These are phyloP conservation scores for Brachypodium distachyon DNA, from an alignment of 202 grass and related monocot species.

Conservation along the genomic window DNA sequence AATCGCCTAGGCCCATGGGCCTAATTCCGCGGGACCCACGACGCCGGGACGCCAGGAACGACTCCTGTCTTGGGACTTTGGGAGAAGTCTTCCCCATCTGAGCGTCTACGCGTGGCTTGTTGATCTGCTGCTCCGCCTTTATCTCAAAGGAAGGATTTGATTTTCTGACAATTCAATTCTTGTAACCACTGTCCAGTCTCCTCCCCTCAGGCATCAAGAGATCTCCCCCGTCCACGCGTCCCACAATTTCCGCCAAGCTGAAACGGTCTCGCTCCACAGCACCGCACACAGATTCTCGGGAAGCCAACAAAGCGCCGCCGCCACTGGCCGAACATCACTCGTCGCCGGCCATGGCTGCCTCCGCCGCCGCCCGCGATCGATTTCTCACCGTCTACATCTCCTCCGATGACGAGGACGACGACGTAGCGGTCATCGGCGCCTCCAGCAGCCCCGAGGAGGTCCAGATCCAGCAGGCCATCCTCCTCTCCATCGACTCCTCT, in stretches of 20 bases:
- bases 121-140: no score
- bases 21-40: no score
- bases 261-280: not conserved
- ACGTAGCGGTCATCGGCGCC: not conserved
- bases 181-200: no score
- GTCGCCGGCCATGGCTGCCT: not conserved
- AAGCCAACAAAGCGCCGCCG: not conserved
- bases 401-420: not conserved
- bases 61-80: no score
- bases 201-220: not conserved
- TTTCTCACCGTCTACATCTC: not conserved
- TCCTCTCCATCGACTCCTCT: not conserved
- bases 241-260: not conserved
- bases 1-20: no score
- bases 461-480: constrained; percentile 13
- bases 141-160: no score
- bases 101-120: no score
- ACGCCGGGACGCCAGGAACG: no score
- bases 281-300: not conserved
- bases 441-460: not conserved
- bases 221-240: not conserved
- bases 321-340: not conserved
- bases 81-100: no score
- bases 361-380: not conserved
- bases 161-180: no score